Evolutionary conservation across 495 filamentous ascomycete species (phyloP).

Genomic region (Extremus antarcticus): DNA sequence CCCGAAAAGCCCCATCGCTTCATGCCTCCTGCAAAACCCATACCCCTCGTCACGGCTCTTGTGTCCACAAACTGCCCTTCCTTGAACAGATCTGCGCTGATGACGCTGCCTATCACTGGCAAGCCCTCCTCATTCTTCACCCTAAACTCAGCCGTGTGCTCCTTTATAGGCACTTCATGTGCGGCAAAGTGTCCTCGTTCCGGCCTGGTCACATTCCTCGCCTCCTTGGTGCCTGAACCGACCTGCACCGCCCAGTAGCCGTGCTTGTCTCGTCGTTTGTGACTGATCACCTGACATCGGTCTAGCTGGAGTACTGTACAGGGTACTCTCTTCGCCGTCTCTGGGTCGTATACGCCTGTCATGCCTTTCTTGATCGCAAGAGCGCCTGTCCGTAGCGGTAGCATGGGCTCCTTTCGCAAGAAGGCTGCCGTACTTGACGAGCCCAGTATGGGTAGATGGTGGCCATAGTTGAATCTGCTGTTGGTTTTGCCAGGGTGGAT

Average conservation of each 20-base stretch:
- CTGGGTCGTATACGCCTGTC: conserved; percentile 72
- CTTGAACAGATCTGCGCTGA: conserved; percentile 76
- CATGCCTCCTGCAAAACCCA: conserved; percentile 95
- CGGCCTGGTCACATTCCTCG: conserved; percentile 65
- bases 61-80: conserved; percentile 87
- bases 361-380: conserved; percentile 89
- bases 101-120: conserved; percentile 55
- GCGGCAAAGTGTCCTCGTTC: conserved; percentile 75
- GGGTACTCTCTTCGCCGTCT: conserved; percentile 63
- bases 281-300: conserved; percentile 71
- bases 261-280: conserved; percentile 69
- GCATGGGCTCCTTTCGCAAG: conserved; percentile 59
- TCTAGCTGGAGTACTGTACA: conserved; percentile 94
- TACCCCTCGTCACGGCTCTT: conserved; percentile 63
- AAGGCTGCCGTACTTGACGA: conserved; percentile 71
- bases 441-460: conserved; percentile 56
- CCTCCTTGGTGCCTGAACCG: conserved; percentile 64
- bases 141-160: conserved; percentile 72
- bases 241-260: conserved; percentile 92
- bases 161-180: conserved; percentile 68
- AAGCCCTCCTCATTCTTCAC: conserved; percentile 63
- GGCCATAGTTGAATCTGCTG: conserved; percentile 64
- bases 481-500: conserved; percentile 39
- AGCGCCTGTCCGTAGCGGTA: conserved; percentile 71
- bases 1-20: conserved; percentile 82